Conservation (phyloP, 768 basidiomycete genomes). For the Hygrophorus pudorinus region DNA sequence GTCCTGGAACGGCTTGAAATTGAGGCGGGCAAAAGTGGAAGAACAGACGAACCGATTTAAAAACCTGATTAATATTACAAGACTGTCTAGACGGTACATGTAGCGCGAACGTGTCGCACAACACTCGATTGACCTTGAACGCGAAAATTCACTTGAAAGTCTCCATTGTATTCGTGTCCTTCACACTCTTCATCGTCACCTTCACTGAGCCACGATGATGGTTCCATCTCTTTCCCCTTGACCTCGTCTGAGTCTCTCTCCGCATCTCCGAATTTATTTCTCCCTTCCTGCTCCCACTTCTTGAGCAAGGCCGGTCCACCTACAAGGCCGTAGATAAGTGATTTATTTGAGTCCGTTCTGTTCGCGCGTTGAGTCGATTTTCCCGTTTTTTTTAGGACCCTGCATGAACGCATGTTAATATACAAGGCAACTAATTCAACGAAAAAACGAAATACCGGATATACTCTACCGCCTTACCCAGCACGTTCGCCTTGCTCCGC, state of each 20-base stretch:
- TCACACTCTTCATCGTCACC: too few relatives aligned
- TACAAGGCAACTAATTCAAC: neutral
- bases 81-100: too few relatives aligned
- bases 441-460: conserved; percentile 38
- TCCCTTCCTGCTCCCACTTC: conserved; percentile 75
- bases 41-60: too few relatives aligned
- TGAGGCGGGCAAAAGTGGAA: neutral
- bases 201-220: conserved; percentile 30
- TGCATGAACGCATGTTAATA: conserved; percentile 15
- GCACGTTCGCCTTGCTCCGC: conserved; percentile 83
- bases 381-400: conserved; percentile 79
- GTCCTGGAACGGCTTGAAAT: conserved; percentile 46
- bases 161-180: too few relatives aligned
- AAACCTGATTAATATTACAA: too few relatives aligned
- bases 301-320: conserved; percentile 60
- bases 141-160: too few relatives aligned
- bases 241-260: conserved; percentile 68
- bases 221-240: conserved; percentile 38
- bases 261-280: conserved; percentile 61
- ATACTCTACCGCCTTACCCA: conserved; percentile 87
- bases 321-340: conserved; percentile 59
- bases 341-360: conserved; percentile 66
- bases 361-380: conserved; percentile 55
- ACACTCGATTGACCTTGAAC: too few relatives aligned
- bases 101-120: too few relatives aligned